Conservation (phyloP, 768 basidiomycete genomes). For the Phallus indusiatus region DNA sequence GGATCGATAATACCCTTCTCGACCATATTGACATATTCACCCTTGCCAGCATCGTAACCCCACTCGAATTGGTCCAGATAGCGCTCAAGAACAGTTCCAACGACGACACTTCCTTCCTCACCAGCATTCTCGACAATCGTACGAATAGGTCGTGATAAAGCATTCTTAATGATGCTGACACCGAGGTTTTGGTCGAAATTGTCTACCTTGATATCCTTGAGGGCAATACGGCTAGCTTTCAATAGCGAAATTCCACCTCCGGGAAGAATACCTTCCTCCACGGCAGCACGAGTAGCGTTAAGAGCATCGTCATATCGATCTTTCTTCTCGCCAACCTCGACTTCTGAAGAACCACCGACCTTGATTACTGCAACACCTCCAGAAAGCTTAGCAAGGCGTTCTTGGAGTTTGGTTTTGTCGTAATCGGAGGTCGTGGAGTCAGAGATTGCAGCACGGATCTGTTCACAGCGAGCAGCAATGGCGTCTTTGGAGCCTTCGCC, state of each 20-base stretch:
- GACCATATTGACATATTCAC: constrained; percentile 94
- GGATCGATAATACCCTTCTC: constrained; percentile 91
- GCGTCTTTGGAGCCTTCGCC: constrained; percentile 86
- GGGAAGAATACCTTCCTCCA: constrained; percentile 97
- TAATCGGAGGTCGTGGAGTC: constrained; percentile 87
- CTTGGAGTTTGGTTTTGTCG: constrained; percentile 91
- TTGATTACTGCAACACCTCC: constrained; percentile 99
- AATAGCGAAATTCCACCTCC: constrained; percentile 93
- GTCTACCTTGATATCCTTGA: constrained; percentile 36
- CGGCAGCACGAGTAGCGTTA: constrained; percentile 96
- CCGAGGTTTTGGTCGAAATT: constrained; percentile 99
- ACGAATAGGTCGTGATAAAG: constrained; percentile 72
- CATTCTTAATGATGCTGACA: constrained; percentile 83
- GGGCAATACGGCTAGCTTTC: constrained; percentile 61
- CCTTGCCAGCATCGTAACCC: constrained; percentile 89
- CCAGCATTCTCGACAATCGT: constrained; percentile 92
- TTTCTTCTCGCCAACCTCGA: constrained; percentile 99
- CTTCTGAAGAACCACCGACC: constrained; percentile 88
- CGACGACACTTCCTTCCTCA: constrained; percentile 88
- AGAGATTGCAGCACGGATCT: constrained; percentile 75
- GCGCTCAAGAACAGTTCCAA: constrained; percentile 68
- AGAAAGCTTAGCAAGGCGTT: constrained; percentile 90
- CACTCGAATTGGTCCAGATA: constrained; percentile 78
- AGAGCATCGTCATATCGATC: constrained; percentile 95
- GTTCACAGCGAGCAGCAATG: constrained; percentile 91